Percentiles rank a stretch among this genome's conserved stretches.
Conservation (phyloP, 331 rosid genomes). For the Erythrophleum ivorense region DNA sequence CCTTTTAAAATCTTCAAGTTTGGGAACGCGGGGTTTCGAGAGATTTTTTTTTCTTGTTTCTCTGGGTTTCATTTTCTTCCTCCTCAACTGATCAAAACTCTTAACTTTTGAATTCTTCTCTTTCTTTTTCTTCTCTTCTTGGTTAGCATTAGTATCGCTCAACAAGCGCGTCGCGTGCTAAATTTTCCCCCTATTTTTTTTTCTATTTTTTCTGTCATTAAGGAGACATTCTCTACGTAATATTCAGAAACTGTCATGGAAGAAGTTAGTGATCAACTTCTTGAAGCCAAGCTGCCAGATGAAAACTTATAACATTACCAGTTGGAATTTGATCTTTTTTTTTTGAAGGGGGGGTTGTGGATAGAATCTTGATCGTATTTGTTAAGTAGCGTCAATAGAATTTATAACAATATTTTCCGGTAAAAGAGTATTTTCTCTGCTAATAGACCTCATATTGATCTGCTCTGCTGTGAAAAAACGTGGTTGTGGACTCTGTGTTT, state of each 20-base stretch:
- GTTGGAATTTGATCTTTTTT: neutral
- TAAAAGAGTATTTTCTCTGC: neutral
- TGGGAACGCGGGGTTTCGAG: slow-evolving; percentile 24
- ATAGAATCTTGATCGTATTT: slow-evolving; percentile 4
- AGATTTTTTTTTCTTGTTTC: neutral
- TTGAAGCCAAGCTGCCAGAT: slow-evolving; percentile 24
- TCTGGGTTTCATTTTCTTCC: neutral
- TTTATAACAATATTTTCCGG: neutral
- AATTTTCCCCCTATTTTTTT: neutral
- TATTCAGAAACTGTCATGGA: slow-evolving; percentile 10
- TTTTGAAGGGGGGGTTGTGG: neutral
- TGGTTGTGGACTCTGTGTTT: slow-evolving; percentile 1
- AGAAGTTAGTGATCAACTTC: slow-evolving; percentile 22
- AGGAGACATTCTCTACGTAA: slow-evolving; percentile 13
- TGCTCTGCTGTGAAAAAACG: neutral
- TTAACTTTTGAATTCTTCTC: neutral
- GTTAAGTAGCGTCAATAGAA: neutral
- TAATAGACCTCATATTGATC: slow-evolving; percentile 4
- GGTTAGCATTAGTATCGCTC: neutral
- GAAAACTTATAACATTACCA: neutral
- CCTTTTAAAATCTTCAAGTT: neutral
- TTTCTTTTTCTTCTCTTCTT: neutral
- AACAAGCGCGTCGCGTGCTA: neutral
- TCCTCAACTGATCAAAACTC: neutral
- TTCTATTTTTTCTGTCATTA: neutral